Base-by-base conservation (phyloP, 176 grass and related monocot species). In the Oryza punctata region DNA sequence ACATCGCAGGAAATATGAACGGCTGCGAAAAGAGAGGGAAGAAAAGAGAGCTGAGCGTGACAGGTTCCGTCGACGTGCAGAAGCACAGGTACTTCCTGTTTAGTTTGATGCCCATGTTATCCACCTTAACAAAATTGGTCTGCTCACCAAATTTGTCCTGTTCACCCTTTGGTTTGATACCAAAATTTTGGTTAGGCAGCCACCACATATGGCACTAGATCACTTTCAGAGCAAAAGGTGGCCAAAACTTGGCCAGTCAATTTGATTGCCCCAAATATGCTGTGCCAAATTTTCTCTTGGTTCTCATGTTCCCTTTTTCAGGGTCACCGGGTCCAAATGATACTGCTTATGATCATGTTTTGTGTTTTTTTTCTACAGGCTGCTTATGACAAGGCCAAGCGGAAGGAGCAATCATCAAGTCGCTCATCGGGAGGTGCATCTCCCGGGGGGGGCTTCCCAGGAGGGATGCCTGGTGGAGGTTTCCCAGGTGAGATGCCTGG, bases 311-410 rank as follows among this genome's bases (percentile, higher is more conserved):
- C 50, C 6, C 15, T 6, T 57, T 57, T 57, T 57, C 47, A 50
- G 14, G 47, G 16, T 16, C 4, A 50, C 11, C 50, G 3, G 50
- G 15, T 2, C 28, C 15, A 18, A 80, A 47, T 10, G 16, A 35
- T 80, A 29, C 59, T 49, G 14, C 38, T 78, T 28, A 61, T 67
- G 27, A 28, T 80, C 68, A 14, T 82, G 16, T 24, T 10, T 47
- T 88, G 67, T 88, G 21, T 85, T 85, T 10, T 32, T 86, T 81
- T 68, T 57, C 35, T 38, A 38, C 73, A 98, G 96, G 96, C 93
- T 90, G 91, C 96, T 82, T 97, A 97, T 91, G 94, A 94, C 8
- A 97, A 94, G 85, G 94, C 92, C 59, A 97, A 97, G 75, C 85
- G 72, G 78, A 89, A 87, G 87, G 94, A 97, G 70, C 88, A 94